Evolutionary conservation across 805 yeast genomes (phyloP), one percentile per base, ranked within the genome.

Genomic region (Metschnikowia sp.): DNA sequence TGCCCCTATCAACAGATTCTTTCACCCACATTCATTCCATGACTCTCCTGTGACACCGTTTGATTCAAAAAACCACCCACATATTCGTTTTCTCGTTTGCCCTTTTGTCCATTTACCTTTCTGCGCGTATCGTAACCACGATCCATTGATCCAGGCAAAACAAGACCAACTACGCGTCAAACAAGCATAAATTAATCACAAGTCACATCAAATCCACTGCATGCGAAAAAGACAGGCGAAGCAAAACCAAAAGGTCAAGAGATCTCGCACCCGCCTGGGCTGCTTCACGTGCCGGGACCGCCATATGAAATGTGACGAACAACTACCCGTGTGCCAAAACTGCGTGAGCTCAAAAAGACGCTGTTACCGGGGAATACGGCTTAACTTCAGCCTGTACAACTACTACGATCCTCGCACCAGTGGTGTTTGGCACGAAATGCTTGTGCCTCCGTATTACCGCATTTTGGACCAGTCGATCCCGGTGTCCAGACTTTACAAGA

Each of bases 241-340:
- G 13, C 32, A 33, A n/a, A 45, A 32, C 19, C 48, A 34, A 22
- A 44, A 39, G 32, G 47, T 54, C 45, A 70, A 69, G 48, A 55
- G 66, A 47, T 67, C 68, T 44, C 60, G 77, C 54, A 69, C 76
- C 10, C 61, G 77, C 43, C 69, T 74, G 9, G 86, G 86, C 12
- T 81, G 86, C 58, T 62, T 78, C 43, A 80, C 83, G 10, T 83
- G 88, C 56, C 76, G 87, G 44, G 79, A 80, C 49, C 71, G 87
- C 38, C 83, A 83, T 61, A 79, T 82, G 70, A 83, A 82, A 58
- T 83, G 88, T 63, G 87, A 83, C 57, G 85, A 81, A 59, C 76
- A 72, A 36, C 75, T 75, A 45, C 88, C 88, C 1, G 76, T 76
- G 32, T 83, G 88, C 61, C 70, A 74, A 35, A 79, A 81, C 56